Base-by-base conservation (phyloP, 2,329 filamentous ascomycete species). In the Cladobotryum mycophilum region DNA sequence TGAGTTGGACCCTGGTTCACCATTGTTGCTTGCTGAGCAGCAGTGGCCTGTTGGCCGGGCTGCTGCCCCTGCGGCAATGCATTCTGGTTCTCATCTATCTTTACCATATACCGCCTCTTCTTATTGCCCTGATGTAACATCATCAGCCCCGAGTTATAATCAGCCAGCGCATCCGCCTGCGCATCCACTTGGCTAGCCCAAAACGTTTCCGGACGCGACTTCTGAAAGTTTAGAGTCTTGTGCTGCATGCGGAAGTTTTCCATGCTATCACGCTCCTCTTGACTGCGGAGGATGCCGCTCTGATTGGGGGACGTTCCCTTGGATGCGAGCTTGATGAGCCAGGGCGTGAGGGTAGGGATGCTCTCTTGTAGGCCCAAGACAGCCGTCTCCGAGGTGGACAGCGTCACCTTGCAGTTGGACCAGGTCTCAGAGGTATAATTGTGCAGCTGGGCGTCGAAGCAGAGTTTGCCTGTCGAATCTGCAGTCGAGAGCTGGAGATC, bases 401-500 rank as follows among this genome's bases (percentile, higher is more conserved):
- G 73, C 0, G 74, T 75, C 34, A 86, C 66, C 54, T 76, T 79
- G 62, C 79, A 78, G 64, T 79, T 76, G 30, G 69, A 70, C 83
- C 83, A 86, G 0, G 76, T 79, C 66, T 86, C 83, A 0, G 78
- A 81, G 0, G 81, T 84, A 46, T 69, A 69, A 64, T 86, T 86
- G 51, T 73, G 76, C 47, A 85, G 75, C 55, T 78, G 74, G 2
- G 82, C 82, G 48, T 84, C 79, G 61, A 86, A 86, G 58, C 75
- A 76, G 14, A 86, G 70, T 5, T 67, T 67, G 1, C 72, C 81
- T 0, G 75, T 74, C 45, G 73, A 75, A 17, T 65, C 70, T 0
- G 76, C 74, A 1, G 82, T 82, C 11, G 73, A 79, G n/a, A 86
- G 71, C 47, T 75, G 74, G 37, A 85, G 65, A 57, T 86, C 81